Evolutionary conservation across 371 early-diverging fungal genomes (phyloP), one percentile per base, ranked within the genome.

Genomic region (Syncephalis fuscata): DNA sequence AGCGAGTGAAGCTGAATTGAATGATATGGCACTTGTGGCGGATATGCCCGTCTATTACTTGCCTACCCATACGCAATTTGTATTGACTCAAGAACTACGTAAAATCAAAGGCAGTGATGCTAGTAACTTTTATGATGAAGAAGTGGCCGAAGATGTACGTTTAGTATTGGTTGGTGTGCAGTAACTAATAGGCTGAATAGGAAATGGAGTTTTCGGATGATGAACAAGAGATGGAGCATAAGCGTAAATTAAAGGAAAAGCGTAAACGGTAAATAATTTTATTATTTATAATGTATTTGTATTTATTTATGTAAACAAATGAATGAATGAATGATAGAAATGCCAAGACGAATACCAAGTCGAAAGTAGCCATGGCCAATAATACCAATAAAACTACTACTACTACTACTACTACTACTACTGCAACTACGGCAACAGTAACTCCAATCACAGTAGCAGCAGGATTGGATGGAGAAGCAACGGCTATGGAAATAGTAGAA

Each of bases 61-160:
- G 1, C 69, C 76, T 2, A 70, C 71, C 16, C 55, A 70, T 51
- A 74, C 83, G 7, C 67, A 77, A 10, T 61, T 78, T 48, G 76
- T 90, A 16, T 64, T 74, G 41, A 79, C 86, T 0, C 70, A 70
- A 19, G 66, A 66, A 16, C 54, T 94, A 25, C 68, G 66, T 43
- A 54, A 59, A 8, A 39, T 76, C 9, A 92, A 87, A 57, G 90
- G 89, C 23, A 73, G 79, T 0, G 97, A 96, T 61, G 97, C 97
- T 1, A 86, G 87, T 48, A 96, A 96, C 57, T 53, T 68, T 22
- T 82, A 71, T 57, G 97, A 96, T 56, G 95, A 96, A 66, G 96
- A 95, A 58, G 70, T 85, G 0, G 75, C 53, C 21, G 85, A 78
- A 3, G 70, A 74, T 21, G 77, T 67, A 57, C 51, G 46, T 38